phyloP scores from a whole-genome alignment of 192 early-diverging fungal genomes.

The Linnemannia schmuckeri region DNA sequence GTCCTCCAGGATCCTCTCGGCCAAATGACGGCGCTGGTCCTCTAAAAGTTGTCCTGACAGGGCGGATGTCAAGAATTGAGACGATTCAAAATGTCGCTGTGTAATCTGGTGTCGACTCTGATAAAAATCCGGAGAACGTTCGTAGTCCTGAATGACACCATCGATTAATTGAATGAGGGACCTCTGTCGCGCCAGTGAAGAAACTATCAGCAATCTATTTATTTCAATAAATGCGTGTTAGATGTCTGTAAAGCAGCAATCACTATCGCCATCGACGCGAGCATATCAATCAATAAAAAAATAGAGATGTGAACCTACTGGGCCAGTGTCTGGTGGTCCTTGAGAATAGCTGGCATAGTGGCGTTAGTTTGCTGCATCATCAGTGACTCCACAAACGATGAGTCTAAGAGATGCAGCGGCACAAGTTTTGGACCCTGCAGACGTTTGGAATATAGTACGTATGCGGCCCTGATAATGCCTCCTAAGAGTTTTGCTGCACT shows the following conservation, averaged over 20 bases:
- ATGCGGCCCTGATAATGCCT: constrained; percentile 10
- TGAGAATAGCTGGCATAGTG: neutral
- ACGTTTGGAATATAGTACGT: neutral
- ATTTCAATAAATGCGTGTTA: neutral
- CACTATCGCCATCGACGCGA: neutral
- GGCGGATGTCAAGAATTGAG: neutral
- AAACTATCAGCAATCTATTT: constrained; percentile 16
- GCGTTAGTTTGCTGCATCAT: neutral
- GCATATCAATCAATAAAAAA: neutral
- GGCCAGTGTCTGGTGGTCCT: neutral
- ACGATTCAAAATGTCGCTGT: neutral
- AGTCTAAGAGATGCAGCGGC: neutral
- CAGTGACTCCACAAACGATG: constrained; percentile 11
- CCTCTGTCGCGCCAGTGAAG: constrained; percentile 13
- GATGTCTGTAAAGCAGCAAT: neutral
- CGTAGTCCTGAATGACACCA: constrained; percentile 11
- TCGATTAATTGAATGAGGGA: constrained; percentile 15
- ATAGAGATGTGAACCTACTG: neutral
- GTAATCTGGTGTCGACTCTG: constrained; percentile 5
- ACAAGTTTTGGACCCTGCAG: neutral
- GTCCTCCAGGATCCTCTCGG: constrained; percentile 13
- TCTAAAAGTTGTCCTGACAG: neutral
- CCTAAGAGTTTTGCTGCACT: neutral
- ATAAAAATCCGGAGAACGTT: constrained; percentile 7
- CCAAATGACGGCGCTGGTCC: neutral